Base-by-base conservation (phyloP, 1,139 yeast genomes). In the Citeromyces siamensis region DNA sequence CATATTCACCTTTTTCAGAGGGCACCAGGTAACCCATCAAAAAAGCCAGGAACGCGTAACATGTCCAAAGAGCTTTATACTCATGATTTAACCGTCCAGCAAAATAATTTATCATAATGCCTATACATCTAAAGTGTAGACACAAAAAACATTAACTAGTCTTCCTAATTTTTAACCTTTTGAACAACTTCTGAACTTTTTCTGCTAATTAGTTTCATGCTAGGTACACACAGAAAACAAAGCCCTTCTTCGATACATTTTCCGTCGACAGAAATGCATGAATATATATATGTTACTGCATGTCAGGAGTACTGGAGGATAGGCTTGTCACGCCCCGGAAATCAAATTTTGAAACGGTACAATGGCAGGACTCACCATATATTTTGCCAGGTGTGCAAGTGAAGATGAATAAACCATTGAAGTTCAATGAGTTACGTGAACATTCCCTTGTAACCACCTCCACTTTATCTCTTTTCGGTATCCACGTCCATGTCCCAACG, bases 401-500 rank as follows among this genome's bases (percentile, higher is more conserved):
- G 13, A 5, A 8, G 28, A 12, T 23, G 10, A 23, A 14, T 8
- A 23, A 23, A 8, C 28, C 28, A 5, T 14, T 23, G 5, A 23
- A 23, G 13, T 23, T 23, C 28, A 23, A 23, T 5, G 28, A 23
- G 8, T 14, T 23, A 12, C 6, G 14, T 5, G 14, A 23, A 14
- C 10, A 14, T 23, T 23, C 28, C 10, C 33, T 29, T 9, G 8
- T 23, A 6, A 38, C 41, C 9, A 38, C 39, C 6, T 36, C 41
- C 13, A 21, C 19, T 2, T 22, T 38, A 19, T 22, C 36, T 23
- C 6, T 19, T 2, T 38, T 31, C 32, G 41, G 41, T 2, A 33
- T 38, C 5, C 36, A 38, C 19, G 29, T 38, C 9, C 41, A 38
- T 20, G 6, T 37, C 14, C 38, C 38, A 2, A 36, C 41, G 4